phyloP scores from a whole-genome alignment of 139 green algal species.

The Tetratostichococcus sp. region DNA sequence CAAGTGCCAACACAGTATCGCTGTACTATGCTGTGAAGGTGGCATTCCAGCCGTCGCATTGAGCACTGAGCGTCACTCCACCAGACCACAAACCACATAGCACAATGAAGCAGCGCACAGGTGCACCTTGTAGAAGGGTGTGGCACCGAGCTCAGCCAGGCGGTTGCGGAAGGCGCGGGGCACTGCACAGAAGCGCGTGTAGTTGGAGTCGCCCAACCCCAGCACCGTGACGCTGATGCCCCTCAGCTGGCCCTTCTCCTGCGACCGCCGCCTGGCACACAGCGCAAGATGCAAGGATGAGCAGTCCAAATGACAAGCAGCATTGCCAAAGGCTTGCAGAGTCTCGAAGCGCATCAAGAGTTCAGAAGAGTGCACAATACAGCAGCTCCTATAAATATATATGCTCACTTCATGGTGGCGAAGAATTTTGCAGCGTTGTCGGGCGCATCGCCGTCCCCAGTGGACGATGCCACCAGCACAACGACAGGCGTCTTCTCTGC shows the following conservation, averaged over 20 bases:
- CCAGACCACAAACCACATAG: no score
- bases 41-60: no score
- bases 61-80: no score
- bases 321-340: no score
- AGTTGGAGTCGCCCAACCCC: constrained; percentile 96
- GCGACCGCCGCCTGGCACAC: not conserved
- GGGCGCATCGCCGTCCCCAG: constrained; percentile 90
- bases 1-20: no score
- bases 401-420: constrained; percentile 16
- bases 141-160: constrained; percentile 76
- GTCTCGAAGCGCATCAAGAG: no score
- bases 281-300: no score
- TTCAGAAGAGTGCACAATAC: no score
- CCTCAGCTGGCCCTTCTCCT: constrained; percentile 28
- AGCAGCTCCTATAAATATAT: no score
- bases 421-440: constrained; percentile 85
- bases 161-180: constrained; percentile 56
- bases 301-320: no score
- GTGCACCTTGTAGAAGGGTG: constrained; percentile 56
- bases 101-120: no score
- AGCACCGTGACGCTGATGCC: constrained; percentile 80
- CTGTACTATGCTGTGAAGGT: no score
- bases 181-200: constrained; percentile 90
- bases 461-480: constrained; percentile 61
- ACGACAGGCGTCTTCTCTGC: constrained; percentile 32